Percentiles rank a stretch among this genome's conserved stretches.
Conservation (phyloP, 2,329 filamentous ascomycete genomes). For the Penicillium sp. region DNA sequence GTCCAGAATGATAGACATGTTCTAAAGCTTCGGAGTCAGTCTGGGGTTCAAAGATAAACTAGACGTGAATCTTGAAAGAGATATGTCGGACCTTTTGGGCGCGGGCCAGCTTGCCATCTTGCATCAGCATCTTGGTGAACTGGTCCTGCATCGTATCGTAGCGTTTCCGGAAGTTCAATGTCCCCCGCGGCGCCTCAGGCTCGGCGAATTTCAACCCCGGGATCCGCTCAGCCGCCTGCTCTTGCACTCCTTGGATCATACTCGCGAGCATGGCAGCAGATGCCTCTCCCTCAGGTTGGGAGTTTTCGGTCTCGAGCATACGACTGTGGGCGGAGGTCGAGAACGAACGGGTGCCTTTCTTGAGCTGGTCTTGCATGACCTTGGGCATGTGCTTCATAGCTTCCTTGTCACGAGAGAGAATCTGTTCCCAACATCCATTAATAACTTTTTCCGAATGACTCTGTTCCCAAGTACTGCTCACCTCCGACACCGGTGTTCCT, state of each 20-base stretch:
- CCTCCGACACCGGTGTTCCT: constrained; percentile 70
- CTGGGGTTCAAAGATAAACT: not conserved
- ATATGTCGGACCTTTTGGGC: constrained; percentile 74
- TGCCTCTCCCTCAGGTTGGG: constrained; percentile 28
- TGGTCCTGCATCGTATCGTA: constrained; percentile 86
- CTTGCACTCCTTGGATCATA: constrained; percentile 42
- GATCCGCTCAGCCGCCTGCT: constrained; percentile 39
- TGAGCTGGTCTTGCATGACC: constrained; percentile 66
- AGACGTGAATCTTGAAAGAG: not conserved
- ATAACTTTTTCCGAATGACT: not conserved
- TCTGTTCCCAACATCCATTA: constrained; percentile 45
- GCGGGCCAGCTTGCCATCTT: constrained; percentile 82
- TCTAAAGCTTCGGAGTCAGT: constrained; percentile 54
- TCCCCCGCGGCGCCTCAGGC: constrained; percentile 68
- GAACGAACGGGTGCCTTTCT: constrained; percentile 58
- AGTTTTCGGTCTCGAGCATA: constrained; percentile 35
- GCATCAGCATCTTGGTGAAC: constrained; percentile 89
- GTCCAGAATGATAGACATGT: constrained; percentile 82
- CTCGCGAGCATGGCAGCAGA: constrained; percentile 39
- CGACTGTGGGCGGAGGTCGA: constrained; percentile 57
- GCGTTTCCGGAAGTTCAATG: constrained; percentile 72
- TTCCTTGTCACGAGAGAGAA: constrained; percentile 66
- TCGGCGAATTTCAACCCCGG: constrained; percentile 78
- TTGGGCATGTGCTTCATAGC: constrained; percentile 67
- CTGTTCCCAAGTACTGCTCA: constrained; percentile 36